Base-by-base conservation (phyloP, 129 eudicot species). In the Flaveria bidentis region DNA sequence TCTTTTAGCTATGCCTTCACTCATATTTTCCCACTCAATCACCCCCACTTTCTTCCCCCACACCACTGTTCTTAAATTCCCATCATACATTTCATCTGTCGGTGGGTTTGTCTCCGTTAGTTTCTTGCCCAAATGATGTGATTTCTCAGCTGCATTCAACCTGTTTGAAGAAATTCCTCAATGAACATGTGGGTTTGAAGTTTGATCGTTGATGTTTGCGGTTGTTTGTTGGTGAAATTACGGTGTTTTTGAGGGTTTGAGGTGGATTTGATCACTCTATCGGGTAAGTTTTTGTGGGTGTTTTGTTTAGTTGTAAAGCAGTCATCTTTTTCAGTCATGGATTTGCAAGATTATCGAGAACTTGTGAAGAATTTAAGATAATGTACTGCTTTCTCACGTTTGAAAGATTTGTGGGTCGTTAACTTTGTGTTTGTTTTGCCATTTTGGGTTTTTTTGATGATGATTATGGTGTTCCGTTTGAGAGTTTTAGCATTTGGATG, bases 31-130 rank as follows among this genome's bases (percentile, higher is more conserved):
- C 74, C 81, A 74, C 76, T 70, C 61, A 26, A 22, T 70, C 50
- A 14, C 30, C 47, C 63, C 81, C 73, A 70, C 76, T 71, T 71
- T 78, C 77, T 47, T 78, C 71, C 47, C 72, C 77, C 28, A 60
- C 82, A 58, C 76, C 76, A 44, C 76, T 36, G 6, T 28, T 10
- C 61, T 70, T 2, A 18, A 20, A 18, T 20, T 18, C 39, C 69
- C 49, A 65, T 50, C 65, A 55, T 42, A 77, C 50, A 36, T 55
- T 75, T 30, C 14, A 18, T 70, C n/a, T 62, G 82, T 79, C 82
- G 82, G 82, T 79, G 78, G 11, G 1, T 28, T 49, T 71, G 71
- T 65, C 51, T 62, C 42, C 1, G 41, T 36, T 36, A 0, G 17
- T 78, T 50, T 78, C 64, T 20, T 42, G 17, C 61, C 67, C 56